phyloP scores from a whole-genome alignment of 768 basidiomycete genomes.

The Podaxis sp. region DNA sequence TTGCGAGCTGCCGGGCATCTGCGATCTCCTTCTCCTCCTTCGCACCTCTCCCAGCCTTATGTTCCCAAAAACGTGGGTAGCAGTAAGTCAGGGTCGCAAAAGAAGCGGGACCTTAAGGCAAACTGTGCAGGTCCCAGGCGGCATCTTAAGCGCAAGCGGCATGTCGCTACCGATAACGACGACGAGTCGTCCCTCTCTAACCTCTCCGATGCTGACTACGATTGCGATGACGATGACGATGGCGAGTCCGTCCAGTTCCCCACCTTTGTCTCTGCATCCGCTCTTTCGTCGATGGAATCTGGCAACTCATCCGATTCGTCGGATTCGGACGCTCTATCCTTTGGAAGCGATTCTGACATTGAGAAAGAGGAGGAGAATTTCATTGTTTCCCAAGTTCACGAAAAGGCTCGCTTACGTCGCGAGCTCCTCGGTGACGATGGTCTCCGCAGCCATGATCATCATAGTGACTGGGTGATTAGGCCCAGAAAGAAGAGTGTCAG shows the following conservation, averaged over 20 bases:
- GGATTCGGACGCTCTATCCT: constrained; percentile 41
- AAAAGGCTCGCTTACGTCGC: constrained; percentile 53
- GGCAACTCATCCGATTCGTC: constrained; percentile 46
- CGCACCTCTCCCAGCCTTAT: background rate
- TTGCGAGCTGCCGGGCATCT: constrained; percentile 9
- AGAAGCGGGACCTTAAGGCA: constrained; percentile 12
- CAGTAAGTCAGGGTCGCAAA: constrained; percentile 15
- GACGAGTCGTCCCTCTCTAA: constrained; percentile 27
- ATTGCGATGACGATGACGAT: constrained; percentile 27
- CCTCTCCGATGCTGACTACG: constrained; percentile 32
- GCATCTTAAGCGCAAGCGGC: constrained; percentile 10
- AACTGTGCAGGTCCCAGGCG: background rate
- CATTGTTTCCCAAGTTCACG: constrained; percentile 42
- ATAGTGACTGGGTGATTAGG: constrained; percentile 58
- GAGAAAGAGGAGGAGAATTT: constrained; percentile 62
- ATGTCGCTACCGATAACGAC: constrained; percentile 23
- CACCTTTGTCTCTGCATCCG: constrained; percentile 66
- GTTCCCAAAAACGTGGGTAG: constrained; percentile 10
- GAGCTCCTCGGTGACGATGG: constrained; percentile 54
- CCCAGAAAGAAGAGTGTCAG: constrained; percentile 71
- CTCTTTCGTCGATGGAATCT: constrained; percentile 35
- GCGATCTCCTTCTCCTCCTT: background rate
- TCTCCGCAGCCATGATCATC: constrained; percentile 27
- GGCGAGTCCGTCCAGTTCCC: constrained; percentile 43
- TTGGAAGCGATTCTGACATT: constrained; percentile 51